These are phyloP conservation scores for Gossypium raimondii DNA, from an alignment of 345 rosid genomes.

Conservation along the genomic window DNA sequence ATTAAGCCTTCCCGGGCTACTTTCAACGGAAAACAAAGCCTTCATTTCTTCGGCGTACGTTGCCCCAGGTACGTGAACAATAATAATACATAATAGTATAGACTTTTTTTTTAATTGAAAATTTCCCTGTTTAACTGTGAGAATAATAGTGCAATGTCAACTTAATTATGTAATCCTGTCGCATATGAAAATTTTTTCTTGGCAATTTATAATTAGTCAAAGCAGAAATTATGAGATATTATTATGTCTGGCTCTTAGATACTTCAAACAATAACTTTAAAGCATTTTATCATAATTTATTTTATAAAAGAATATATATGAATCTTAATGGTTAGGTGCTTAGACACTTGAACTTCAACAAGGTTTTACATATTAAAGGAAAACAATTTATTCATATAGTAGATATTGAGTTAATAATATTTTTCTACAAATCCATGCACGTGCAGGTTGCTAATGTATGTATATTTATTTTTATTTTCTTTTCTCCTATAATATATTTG, in stretches of 20 bases:
- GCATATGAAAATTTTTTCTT: not conserved
- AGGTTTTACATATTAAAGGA: not conserved
- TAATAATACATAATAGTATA: not conserved
- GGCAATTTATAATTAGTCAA: slow-evolving; percentile 12
- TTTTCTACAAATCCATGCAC: slow-evolving; percentile 3
- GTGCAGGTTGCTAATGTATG: not conserved
- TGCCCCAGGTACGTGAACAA: slow-evolving; percentile 56
- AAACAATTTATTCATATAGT: not conserved
- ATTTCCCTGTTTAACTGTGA: not conserved
- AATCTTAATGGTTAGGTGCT: not conserved
- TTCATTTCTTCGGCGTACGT: slow-evolving; percentile 38
- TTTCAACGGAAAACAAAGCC: slow-evolving; percentile 32
- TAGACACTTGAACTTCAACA: not conserved
- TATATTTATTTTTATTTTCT: not conserved
- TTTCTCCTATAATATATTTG: not conserved
- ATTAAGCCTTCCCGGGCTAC: slow-evolving; percentile 33
- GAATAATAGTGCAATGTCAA: not conserved
- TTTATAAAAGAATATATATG: no score
- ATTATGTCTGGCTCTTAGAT: slow-evolving; percentile 2
- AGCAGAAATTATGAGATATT: slow-evolving; percentile 21
- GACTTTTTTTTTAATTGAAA: not conserved
- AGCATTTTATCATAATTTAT: no score
- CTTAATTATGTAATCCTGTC: slow-evolving; percentile 2
- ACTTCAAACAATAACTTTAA: slow-evolving; percentile 7
- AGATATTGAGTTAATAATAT: not conserved